phyloP scores from a whole-genome alignment of 305 asterid species.

The Fraxinus baroniana region DNA sequence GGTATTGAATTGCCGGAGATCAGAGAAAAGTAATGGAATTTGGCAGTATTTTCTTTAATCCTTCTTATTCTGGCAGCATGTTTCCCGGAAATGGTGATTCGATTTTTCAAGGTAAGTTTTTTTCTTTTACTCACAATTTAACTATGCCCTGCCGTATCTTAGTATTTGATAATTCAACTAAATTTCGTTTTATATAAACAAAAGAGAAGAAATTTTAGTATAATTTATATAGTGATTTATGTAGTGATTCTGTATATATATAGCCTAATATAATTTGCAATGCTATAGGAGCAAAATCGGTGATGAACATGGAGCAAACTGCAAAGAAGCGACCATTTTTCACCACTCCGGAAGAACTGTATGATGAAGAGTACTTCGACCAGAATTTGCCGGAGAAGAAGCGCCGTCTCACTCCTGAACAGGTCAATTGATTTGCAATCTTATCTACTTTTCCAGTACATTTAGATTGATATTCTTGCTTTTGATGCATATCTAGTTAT shows the following conservation, averaged over 20 bases:
- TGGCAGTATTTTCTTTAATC: conserved; percentile 69
- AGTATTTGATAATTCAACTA: too few species aligned
- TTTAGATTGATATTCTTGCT: not conserved
- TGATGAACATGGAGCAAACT: conserved; percentile 64
- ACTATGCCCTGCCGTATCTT: not conserved
- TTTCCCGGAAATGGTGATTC: conserved; percentile 64
- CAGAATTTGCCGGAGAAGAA: conserved; percentile 91
- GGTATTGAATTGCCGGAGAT: conserved; percentile 33
- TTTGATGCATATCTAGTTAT: not conserved
- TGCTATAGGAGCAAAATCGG: conserved; percentile 51
- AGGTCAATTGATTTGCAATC: conserved; percentile 42
- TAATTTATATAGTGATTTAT: not conserved
- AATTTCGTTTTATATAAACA: too few species aligned
- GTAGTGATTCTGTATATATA: not conserved
- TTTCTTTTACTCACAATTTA: not conserved
- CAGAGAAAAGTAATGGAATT: conserved; percentile 58
- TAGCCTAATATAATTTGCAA: not conserved
- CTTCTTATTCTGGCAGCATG: conserved; percentile 67
- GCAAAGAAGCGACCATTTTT: conserved; percentile 69
- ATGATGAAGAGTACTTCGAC: conserved; percentile 86
- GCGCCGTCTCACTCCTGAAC: conserved; percentile 90
- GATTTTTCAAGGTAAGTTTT: conserved; percentile 60
- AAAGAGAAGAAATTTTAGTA: not conserved
- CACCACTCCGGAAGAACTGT: conserved; percentile 66
- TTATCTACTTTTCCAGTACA: not conserved